phyloP scores from a whole-genome alignment of 2,329 filamentous ascomycete genomes.

The Colletotrichum lindemuthianum region DNA sequence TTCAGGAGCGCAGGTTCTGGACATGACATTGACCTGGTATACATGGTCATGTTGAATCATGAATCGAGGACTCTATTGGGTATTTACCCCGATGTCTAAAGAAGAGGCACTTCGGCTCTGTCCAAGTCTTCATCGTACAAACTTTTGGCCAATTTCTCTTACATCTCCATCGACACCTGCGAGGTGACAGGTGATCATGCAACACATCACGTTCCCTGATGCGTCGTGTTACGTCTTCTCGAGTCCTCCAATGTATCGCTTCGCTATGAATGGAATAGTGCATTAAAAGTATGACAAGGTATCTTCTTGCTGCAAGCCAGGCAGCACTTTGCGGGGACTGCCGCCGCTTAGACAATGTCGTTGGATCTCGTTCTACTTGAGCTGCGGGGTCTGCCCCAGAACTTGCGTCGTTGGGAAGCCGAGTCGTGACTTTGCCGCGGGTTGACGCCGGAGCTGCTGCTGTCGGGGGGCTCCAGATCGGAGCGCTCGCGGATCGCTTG shows the following conservation, averaged over 20 bases:
- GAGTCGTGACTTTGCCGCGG: constrained; percentile 23
- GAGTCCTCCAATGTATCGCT: neutral
- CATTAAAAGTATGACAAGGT: constrained; percentile 13
- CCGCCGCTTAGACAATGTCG: constrained; percentile 19
- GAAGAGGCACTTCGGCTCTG: neutral
- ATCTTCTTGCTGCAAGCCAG: neutral
- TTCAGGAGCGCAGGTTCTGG: too few relatives aligned
- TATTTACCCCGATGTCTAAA: constrained; percentile 32
- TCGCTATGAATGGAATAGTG: constrained; percentile 15
- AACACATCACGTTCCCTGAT: neutral
- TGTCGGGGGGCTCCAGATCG: constrained; percentile 20
- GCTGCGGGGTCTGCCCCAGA: constrained; percentile 29
- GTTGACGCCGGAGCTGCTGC: constrained; percentile 13
- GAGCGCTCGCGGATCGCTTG: constrained; percentile 35
- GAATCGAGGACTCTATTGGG: constrained; percentile 35
- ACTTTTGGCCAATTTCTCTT: constrained; percentile 11
- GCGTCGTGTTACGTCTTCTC: too few relatives aligned
- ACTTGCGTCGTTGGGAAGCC: constrained; percentile 24
- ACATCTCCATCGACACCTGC: neutral
- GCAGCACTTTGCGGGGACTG: neutral
- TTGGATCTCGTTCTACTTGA: constrained; percentile 13
- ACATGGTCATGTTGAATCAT: neutral
- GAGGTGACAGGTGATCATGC: neutral
- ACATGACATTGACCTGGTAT: too few relatives aligned
- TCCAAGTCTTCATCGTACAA: neutral